Percentiles rank a stretch among this genome's conserved stretches.
These are phyloP conservation scores for Epichloe elymi DNA, from an alignment of 2,329 filamentous ascomycete genomes.

Conservation along the genomic window DNA sequence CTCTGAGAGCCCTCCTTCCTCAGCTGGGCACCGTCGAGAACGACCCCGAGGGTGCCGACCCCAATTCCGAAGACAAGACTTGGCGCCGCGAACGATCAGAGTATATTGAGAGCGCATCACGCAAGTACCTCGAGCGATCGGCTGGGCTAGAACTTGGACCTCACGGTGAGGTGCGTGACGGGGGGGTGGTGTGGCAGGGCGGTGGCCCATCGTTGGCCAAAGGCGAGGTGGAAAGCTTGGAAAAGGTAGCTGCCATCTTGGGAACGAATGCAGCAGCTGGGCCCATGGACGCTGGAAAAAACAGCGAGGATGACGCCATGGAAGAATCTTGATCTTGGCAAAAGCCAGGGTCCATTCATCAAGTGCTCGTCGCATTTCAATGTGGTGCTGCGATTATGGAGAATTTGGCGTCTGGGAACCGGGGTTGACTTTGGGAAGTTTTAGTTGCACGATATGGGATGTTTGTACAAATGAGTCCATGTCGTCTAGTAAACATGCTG, in stretches of 20 bases:
- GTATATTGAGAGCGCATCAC: slow-evolving; percentile 73
- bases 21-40: slow-evolving; percentile 30
- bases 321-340: slow-evolving; percentile 14
- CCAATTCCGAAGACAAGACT: slow-evolving; percentile 25
- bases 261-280: slow-evolving; percentile 12
- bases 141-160: slow-evolving; percentile 52
- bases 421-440: no score
- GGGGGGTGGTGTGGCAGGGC: slow-evolving; percentile 52
- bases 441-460: no score
- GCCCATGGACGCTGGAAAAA: background rate
- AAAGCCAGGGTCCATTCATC: no score
- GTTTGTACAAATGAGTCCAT: no score
- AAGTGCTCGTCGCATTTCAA: no score
- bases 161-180: slow-evolving; percentile 49
- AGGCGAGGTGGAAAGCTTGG: slow-evolving; percentile 44
- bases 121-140: slow-evolving; percentile 59
- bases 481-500: no score
- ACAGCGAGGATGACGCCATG: slow-evolving; percentile 11
- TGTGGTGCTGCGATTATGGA: no score
- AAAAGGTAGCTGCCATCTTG: slow-evolving; percentile 34
- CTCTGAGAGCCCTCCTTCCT: slow-evolving; percentile 51
- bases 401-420: background rate
- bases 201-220: slow-evolving; percentile 34
- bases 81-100: slow-evolving; percentile 60
- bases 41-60: slow-evolving; percentile 9